Base-by-base conservation (phyloP, 2,329 filamentous ascomycete genomes). In the Aspergillus piperis region DNA sequence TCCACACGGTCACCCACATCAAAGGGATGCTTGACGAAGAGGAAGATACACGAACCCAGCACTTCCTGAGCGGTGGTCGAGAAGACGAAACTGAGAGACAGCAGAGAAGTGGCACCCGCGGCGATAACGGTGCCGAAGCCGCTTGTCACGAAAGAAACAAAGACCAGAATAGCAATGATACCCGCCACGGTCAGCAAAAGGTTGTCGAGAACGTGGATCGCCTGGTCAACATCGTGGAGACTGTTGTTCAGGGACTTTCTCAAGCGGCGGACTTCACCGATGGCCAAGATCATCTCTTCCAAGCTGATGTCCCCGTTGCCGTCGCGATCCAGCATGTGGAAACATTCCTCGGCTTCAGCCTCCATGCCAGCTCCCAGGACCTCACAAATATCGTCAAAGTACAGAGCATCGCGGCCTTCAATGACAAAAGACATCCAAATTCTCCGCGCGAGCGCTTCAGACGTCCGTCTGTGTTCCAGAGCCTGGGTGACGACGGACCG, bases 341-440 rank as follows among this genome's bases (percentile, higher is more conserved):
- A 98, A 58, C 89, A 90, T 75, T 96, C 92, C 60, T 95, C 90
- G 2, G 95, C 95, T 64, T 96, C 91, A 0, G 85, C 81, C 63
- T 87, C 86, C 69, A 90, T 88, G 5, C 86, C 85, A 0, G 85
- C 80, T 2, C 94, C 94, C 61, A 99, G 88, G 8, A 98, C 94
- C 73, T 98, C 94, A 30, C 88, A 74, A 39, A 99, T 84, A 72
- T 99, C 95, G 4, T 96, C 92, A 8, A 85, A 77, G 66, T 85
- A 91, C 8, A 99, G 82, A 0, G 88, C 82, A 42, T 97, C 91
- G 60, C 88, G 88, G 68, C 92, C 92, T 76, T 98, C 94, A 3
- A 95, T 87, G 1, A 96, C 95, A 73, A 97, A 96, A 0, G 93
- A 97, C 91, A 97, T 96, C 95, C 95, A 98, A 64, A 98, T 89